phyloP scores from a whole-genome alignment of 257 asterid species.

The Nicotiana sylvestris region DNA sequence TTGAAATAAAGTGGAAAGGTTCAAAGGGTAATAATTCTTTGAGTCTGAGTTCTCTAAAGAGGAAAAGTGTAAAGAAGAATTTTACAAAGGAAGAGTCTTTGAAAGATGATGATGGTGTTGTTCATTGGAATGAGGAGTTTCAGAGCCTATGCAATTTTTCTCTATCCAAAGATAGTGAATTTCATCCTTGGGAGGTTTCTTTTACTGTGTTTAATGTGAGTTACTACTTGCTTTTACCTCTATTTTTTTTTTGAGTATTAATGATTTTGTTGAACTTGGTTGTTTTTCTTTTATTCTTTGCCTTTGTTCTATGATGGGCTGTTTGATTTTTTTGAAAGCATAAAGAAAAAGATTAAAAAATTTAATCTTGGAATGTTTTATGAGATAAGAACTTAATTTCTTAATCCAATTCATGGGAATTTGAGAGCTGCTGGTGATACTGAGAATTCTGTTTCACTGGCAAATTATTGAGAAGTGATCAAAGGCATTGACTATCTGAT shows the following conservation, averaged over 20 bases:
- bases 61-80: slow-evolving; percentile 40
- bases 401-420: background rate
- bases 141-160: slow-evolving; percentile 43
- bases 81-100: slow-evolving; percentile 46
- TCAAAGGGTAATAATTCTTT: slow-evolving; percentile 34
- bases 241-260: background rate
- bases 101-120: slow-evolving; percentile 29
- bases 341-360: background rate
- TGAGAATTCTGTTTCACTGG: background rate
- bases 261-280: background rate
- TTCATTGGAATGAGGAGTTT: slow-evolving; percentile 63
- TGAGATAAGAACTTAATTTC: background rate
- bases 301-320: background rate
- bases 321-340: background rate
- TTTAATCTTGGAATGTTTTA: background rate
- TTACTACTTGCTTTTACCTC: slow-evolving; percentile 1
- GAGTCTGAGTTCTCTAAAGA: slow-evolving; percentile 35
- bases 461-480: background rate
- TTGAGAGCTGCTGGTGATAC: background rate
- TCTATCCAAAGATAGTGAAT: slow-evolving; percentile 29
- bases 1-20: slow-evolving; percentile 75
- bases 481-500: background rate
- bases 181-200: slow-evolving; percentile 68
- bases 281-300: background rate
- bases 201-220: slow-evolving; percentile 59